Evolutionary conservation across 129 eudicot genomes (phyloP).

Genomic region (Saussurea involucrata): DNA sequence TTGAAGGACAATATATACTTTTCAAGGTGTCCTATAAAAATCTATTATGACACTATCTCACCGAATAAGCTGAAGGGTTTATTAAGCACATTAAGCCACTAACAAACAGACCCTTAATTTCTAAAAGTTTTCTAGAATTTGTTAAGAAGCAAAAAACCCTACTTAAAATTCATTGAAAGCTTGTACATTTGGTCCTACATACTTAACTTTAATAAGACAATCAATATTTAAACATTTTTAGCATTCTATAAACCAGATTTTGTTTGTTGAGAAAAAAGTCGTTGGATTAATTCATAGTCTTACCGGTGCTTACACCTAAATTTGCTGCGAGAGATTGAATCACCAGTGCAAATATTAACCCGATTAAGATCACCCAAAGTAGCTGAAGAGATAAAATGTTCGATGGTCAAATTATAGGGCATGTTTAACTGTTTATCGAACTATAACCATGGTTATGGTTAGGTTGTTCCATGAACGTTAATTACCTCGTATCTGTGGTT

Average conservation of each 20-base stretch:
- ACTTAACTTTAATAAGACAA: too few relatives aligned
- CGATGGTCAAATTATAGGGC: not conserved
- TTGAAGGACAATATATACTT: too few relatives aligned
- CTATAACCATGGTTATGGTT: not conserved
- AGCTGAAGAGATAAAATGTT: conserved; percentile 41
- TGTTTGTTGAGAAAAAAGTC: not conserved
- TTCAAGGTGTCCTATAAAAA: too few relatives aligned
- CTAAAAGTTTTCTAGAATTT: not conserved
- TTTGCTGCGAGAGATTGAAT: conserved; percentile 97
- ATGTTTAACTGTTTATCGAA: not conserved
- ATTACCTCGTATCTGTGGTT: conserved; percentile 84
- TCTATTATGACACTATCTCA: too few relatives aligned
- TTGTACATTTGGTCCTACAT: too few relatives aligned
- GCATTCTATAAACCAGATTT: not conserved
- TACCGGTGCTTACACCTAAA: conserved; percentile 92
- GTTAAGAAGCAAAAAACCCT: not conserved
- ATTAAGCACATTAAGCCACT: too few relatives aligned
- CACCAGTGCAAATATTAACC: conserved; percentile 82
- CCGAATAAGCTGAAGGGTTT: too few relatives aligned
- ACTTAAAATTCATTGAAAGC: not conserved
- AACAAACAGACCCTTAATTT: too few relatives aligned
- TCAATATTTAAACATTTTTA: too few relatives aligned
- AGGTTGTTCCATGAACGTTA: not conserved
- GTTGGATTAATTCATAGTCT: not conserved
- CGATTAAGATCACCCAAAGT: conserved; percentile 87